These are phyloP conservation scores for Colletotrichum cereale DNA, from an alignment of 2,329 filamentous ascomycete genomes.

Conservation along the genomic window DNA sequence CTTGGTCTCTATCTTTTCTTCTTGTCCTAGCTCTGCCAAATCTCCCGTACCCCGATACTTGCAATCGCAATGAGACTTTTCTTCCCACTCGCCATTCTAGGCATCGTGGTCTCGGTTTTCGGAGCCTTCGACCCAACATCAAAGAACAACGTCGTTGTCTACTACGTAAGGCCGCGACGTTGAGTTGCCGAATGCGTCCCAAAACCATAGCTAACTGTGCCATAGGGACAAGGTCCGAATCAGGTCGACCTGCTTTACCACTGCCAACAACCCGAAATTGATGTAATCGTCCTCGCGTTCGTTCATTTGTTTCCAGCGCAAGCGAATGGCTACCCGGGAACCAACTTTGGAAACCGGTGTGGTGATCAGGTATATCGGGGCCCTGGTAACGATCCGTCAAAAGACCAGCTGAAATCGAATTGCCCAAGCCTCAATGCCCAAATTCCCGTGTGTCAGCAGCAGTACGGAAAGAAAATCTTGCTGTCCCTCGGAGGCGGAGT, in stretches of 20 bases:
- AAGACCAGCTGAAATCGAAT: slow-evolving; percentile 49
- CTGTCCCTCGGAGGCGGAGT: slow-evolving; percentile 56
- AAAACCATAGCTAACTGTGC: neutral
- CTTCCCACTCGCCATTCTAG: neutral
- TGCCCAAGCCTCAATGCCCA: slow-evolving; percentile 53
- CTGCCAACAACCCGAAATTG: slow-evolving; percentile 54
- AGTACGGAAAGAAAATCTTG: slow-evolving; percentile 54
- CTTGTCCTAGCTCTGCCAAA: neutral
- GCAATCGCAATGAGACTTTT: neutral
- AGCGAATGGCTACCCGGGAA: slow-evolving; percentile 55
- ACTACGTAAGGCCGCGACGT: slow-evolving; percentile 51
- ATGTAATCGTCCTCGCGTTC: slow-evolving; percentile 59
- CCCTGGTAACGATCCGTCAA: slow-evolving; percentile 48
- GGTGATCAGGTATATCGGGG: slow-evolving; percentile 48
- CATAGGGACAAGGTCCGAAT: slow-evolving; percentile 55
- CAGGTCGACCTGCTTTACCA: slow-evolving; percentile 53
- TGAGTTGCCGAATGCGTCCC: too few species aligned
- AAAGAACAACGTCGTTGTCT: slow-evolving; percentile 56
- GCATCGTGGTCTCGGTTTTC: slow-evolving; percentile 7
- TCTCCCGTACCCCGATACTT: neutral
- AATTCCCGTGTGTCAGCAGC: slow-evolving; percentile 54
- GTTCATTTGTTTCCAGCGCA: slow-evolving; percentile 56
- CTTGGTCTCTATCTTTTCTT: neutral
- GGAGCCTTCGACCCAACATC: slow-evolving; percentile 47
- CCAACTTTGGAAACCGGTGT: slow-evolving; percentile 59